Evolutionary conservation across 2,329 filamentous ascomycete species (phyloP), one percentile per base, ranked within the genome.

Genomic region (Exophiala sp.): DNA sequence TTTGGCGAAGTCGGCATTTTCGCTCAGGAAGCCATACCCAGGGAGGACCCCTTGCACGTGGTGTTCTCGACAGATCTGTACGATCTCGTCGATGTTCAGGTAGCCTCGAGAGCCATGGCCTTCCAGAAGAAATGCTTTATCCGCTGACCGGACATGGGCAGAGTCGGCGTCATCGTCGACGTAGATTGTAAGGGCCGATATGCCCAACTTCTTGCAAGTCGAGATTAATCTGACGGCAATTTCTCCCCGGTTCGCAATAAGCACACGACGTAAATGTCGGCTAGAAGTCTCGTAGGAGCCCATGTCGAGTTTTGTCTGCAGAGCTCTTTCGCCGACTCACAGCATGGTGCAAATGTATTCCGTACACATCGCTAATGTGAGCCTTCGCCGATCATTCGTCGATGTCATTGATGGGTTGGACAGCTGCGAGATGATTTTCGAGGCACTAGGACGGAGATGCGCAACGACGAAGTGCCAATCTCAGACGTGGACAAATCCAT

Each of bases 11-110:
- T 78, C 73, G 5, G 80, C 75, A 63, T 86, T 84, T 54, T 87
- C 84, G 0, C 79, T 79, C 1, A 88, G 68, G 55, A 86, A 87
- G 0, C 85, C 85, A 68, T 87, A 87, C 1, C 84, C 84, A 0
- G 84, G 84, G 46, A 84, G 82, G 20, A 87, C 75, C 3, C 82
- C 83, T 55, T 86, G 75, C 2, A 69, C 78, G 80, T 77, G 6
- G 72, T 71, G 0, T 79, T 78, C 16, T 71, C 68, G 5, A 72
- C 69, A 0, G 82, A 50, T 35, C 47, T 52, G 18, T 12, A 38
- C 20, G 54, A 47, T 47, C 14, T 20, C 32, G 10, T 33, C 21
- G 11, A 32, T 47, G 45, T 47, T 12, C 14, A 36, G 29, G 21
- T 47, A 47, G 24, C 32, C 45, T n/a, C n/a, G 10, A 39, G 33